Evolutionary conservation across 208 protist species (phyloP).

Genomic region (Trichomonas tenax): DNA sequence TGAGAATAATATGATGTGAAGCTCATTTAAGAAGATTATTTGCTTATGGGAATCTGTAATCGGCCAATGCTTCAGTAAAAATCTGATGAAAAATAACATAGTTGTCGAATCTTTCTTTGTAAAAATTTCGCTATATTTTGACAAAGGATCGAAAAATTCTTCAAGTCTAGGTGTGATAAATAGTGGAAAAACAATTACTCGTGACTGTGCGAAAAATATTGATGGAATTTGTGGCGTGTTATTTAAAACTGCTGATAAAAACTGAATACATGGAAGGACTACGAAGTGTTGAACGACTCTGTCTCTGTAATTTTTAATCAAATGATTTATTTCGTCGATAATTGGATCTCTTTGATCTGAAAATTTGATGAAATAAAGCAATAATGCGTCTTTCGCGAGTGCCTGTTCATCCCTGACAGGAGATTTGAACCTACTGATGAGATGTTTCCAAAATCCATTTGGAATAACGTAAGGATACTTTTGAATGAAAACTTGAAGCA

Average conservation of each 20-base stretch:
- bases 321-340: not conserved
- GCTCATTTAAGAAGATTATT: not conserved
- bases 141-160: not conserved
- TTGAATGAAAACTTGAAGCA: not conserved
- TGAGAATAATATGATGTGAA: not conserved
- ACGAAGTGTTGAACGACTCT: not conserved
- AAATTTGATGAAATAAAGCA: not conserved
- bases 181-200: not conserved
- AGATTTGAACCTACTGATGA: not conserved
- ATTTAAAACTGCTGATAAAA: not conserved
- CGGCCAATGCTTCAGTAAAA: not conserved
- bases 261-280: not conserved
- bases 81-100: not conserved
- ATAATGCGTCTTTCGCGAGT: not conserved
- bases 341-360: not conserved
- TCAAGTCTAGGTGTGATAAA: not conserved
- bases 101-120: not conserved
- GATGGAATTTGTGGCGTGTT: not conserved
- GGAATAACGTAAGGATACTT: not conserved
- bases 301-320: not conserved
- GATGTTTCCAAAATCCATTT: not conserved
- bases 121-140: not conserved
- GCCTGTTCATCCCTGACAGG: not conserved
- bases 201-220: not conserved
- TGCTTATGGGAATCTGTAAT: not conserved